Base-by-base conservation (phyloP, 169 alveolate species). In the Babesia bovis region DNA sequence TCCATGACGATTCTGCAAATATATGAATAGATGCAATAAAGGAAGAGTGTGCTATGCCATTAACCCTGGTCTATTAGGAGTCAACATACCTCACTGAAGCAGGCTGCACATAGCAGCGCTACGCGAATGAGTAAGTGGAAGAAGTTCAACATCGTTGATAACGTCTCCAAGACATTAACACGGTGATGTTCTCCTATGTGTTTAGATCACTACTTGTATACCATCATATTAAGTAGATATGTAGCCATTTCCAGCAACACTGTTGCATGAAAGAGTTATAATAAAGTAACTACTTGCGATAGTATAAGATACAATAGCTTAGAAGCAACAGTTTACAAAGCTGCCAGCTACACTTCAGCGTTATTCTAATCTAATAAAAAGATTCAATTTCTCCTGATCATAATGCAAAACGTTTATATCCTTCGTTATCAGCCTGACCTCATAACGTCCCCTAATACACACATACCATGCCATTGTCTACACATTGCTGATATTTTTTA, bases 121-220 rank as follows among this genome's bases (percentile, higher is more conserved):
- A 44, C 47, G 73, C 3, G 61, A n/a, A 36, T 47, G 1, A 35
- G 26, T 5, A 47, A 47, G 7, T 9, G 19, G 6, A 47, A 47
- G 17, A 9, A 26, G 26, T 6, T 13, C 17, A 17, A 17, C 55
- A 47, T 47, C 19, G 55, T 19, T 47, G 55, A 19, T 47, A 47
- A 47, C 55, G 55, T 19, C 55, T 47, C 55, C 55, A 7, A 47
- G 55, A 47, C 55, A 47, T 47, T 47, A 47, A 47, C 55, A 47
- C 19, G 6, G 5, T 7, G 25, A 47, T 12, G 55, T 13, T 38
- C 13, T 13, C 45, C 13, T 38, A 9, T 38, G n/a, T 13, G 13
- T 7, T 9, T 38, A 13, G n/a, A 13, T 38, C 45, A 38, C 45
- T 9, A 38, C 13, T 38, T 13, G 13, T 9, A 9, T 38, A 13